A percentile compares a stretch with the other conserved stretches of the same genome.
phyloP scores from a whole-genome alignment of 768 basidiomycete species.

The Suillus ampliporus region DNA sequence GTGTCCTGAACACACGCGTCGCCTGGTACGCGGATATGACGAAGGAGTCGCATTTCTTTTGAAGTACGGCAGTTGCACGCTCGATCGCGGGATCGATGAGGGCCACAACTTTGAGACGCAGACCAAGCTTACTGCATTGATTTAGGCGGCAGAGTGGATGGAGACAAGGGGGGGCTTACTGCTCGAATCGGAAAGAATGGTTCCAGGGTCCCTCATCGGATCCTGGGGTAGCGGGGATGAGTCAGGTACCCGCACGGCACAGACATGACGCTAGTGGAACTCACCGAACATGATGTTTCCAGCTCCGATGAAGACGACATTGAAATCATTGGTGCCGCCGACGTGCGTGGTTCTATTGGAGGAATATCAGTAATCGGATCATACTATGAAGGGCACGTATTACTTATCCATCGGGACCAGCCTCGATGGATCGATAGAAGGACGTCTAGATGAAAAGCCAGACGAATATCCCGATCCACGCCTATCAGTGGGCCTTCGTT shows the following conservation, averaged over 20 bases:
- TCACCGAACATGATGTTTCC: slow-evolving; percentile 98
- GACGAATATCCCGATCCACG: slow-evolving; percentile 51
- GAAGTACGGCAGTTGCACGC: slow-evolving; percentile 78
- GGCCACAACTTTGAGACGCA: slow-evolving; percentile 93
- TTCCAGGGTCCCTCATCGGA: slow-evolving; percentile 93
- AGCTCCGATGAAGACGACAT: slow-evolving; percentile 93
- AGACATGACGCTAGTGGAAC: slow-evolving; percentile 18
- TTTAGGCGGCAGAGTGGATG: slow-evolving; percentile 10
- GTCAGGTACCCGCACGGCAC: background rate
- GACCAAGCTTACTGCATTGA: slow-evolving; percentile 81
- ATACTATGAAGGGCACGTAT: slow-evolving; percentile 20
- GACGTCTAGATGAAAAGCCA: slow-evolving; percentile 61
- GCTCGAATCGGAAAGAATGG: slow-evolving; percentile 89
- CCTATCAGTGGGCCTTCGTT: slow-evolving; percentile 50
- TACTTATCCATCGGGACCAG: slow-evolving; percentile 85
- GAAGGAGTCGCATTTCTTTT: slow-evolving; percentile 91
- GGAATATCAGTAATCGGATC: slow-evolving; percentile 12
- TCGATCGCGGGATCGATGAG: slow-evolving; percentile 90
- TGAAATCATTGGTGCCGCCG: slow-evolving; percentile 77
- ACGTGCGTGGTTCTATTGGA: slow-evolving; percentile 52
- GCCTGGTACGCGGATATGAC: slow-evolving; percentile 92
- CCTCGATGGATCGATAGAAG: slow-evolving; percentile 79
- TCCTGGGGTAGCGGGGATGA: slow-evolving; percentile 48
- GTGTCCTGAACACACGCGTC: slow-evolving; percentile 82
- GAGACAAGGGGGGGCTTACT: slow-evolving; percentile 51